These are phyloP conservation scores for Scleroderma bovista DNA, from an alignment of 768 basidiomycete species.

Conservation along the genomic window DNA sequence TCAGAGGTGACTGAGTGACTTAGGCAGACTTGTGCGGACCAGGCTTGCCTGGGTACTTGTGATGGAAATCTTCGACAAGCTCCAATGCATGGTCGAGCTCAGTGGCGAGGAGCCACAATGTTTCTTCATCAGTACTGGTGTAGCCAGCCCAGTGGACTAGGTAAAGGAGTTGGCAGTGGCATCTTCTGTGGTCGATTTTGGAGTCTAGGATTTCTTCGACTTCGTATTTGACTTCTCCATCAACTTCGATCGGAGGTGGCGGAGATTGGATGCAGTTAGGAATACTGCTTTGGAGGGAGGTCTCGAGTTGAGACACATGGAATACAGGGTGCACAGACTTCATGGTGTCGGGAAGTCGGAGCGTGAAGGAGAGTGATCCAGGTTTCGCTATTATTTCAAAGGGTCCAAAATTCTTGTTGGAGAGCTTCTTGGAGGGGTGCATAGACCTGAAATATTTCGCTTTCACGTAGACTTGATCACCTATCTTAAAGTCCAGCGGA, in stretches of 20 bases:
- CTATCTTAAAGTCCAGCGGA: slow-evolving; percentile 2
- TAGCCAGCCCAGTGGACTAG: slow-evolving; percentile 6
- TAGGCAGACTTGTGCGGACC: neutral
- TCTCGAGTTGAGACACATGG: slow-evolving; percentile 4
- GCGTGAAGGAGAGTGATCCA: slow-evolving; percentile 15
- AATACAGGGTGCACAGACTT: slow-evolving; percentile 8
- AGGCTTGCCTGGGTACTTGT: neutral
- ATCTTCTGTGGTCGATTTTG: slow-evolving; percentile 1
- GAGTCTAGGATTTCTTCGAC: slow-evolving; percentile 5
- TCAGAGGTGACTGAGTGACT: too few relatives aligned
- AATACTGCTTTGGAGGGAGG: neutral
- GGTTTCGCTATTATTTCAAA: slow-evolving; percentile 15
- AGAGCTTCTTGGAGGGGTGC: slow-evolving; percentile 10
- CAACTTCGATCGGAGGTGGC: too few relatives aligned
- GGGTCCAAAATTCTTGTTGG: slow-evolving; percentile 16
- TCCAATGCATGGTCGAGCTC: neutral
- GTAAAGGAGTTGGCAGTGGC: slow-evolving; percentile 6
- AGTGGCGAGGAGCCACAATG: neutral
- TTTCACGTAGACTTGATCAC: slow-evolving; percentile 6
- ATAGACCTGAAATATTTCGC: slow-evolving; percentile 7
- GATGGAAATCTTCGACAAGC: neutral
- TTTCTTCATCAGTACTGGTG: neutral
- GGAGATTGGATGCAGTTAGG: neutral
- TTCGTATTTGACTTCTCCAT: neutral
- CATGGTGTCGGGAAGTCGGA: slow-evolving; percentile 16